Evolutionary conservation across 2,329 filamentous ascomycete genomes (phyloP).

Genomic region (Colletotrichum truncatum): DNA sequence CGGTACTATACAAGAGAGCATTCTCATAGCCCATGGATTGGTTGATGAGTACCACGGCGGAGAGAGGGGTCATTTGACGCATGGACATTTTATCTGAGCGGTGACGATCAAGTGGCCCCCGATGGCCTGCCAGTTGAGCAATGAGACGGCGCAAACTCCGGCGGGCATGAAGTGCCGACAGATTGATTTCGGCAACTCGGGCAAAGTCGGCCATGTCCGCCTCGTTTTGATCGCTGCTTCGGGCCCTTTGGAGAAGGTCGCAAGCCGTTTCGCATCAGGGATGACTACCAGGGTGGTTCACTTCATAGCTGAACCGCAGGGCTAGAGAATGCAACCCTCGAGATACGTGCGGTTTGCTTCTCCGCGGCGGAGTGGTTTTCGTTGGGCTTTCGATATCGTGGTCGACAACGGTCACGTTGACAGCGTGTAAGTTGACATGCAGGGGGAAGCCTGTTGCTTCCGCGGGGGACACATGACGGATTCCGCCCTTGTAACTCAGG

Average conservation of each 20-base stretch:
- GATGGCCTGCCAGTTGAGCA: background rate
- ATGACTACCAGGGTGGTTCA: background rate
- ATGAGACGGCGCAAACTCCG: background rate
- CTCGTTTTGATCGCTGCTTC: background rate
- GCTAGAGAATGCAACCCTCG: background rate
- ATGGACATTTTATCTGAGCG: constrained; percentile 17
- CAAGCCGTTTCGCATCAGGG: constrained; percentile 2
- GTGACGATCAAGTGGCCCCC: background rate
- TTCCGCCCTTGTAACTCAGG: background rate
- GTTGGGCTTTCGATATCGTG: background rate
- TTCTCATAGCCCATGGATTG: background rate
- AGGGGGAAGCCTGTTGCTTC: background rate
- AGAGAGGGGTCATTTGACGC: background rate
- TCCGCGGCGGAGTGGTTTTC: background rate
- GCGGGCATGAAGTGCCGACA: background rate
- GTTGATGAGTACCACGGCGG: background rate
- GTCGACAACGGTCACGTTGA: background rate
- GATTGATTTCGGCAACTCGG: background rate
- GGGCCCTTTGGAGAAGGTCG: background rate
- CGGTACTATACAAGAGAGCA: background rate
- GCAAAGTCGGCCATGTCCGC: background rate
- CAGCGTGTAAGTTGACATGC: background rate
- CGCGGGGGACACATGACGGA: background rate
- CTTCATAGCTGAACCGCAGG: background rate
- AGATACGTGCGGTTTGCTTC: background rate